Base-by-base conservation (phyloP, 331 rosid genomes). In the Ulmus americana region DNA sequence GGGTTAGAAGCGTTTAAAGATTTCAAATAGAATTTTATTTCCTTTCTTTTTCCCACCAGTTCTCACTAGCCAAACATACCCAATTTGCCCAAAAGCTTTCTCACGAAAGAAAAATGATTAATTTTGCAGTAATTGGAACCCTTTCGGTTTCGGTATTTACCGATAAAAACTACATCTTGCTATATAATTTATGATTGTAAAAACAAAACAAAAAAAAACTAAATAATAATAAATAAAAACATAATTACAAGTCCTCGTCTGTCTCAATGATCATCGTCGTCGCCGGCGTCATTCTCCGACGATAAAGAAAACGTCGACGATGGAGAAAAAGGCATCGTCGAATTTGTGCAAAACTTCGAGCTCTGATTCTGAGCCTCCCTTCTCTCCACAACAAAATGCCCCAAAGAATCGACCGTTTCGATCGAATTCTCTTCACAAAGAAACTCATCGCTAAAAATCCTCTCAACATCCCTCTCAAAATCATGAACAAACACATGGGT, bases 401-500 rank as follows among this genome's bases (percentile, higher is more conserved):
- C 95, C 80, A 94, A 73, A 1, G 75, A 72, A 49, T 82, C 88
- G 55, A 89, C 77, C 4, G 49, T 59, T 55, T 77, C 68, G 9
- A 85, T 86, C 83, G 87, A n/a, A 81, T 92, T 92, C 71, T 87
- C 95, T 39, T 22, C 50, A 38, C 98, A 92, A 0, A 92, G 86
- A 74, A 87, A 89, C 80, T 89, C 95, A 6, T 83, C 60, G 62
- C 97, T 82, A 71, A 71, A 86, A 57, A 85, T 41, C 80, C 75
- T 77, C 83, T 92, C 98, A 11, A 89, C 95, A 3, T 89, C 83
- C 59, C 98, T 85, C 6, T 50, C 45, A 14, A 87, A 55, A 47
- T 92, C 98, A 28, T 92, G 98, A 1, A 92, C 90, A 59, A 92
- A 92, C 2, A 92, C 88, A 48, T 92, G 91, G 3, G 97, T 92